Evolutionary conservation across 2,329 filamentous ascomycete genomes (phyloP).

Genomic region (Paracamarosporium sp.): DNA sequence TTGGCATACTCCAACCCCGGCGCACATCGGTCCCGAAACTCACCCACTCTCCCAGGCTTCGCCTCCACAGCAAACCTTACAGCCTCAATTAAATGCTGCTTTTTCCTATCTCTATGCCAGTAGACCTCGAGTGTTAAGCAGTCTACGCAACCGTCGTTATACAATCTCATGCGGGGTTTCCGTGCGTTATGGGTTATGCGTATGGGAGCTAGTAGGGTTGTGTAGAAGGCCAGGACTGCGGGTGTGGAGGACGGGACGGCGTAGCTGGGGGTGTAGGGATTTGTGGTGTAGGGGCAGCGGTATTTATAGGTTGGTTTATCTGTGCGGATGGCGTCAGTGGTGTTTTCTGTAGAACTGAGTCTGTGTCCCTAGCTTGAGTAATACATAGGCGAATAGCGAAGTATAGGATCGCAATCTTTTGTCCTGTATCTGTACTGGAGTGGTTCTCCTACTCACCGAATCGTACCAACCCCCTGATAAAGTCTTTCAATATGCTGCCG

Average conservation of each 20-base stretch:
- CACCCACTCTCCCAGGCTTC: neutral
- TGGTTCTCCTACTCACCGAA: neutral
- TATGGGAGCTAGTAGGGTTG: neutral
- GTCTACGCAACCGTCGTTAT: neutral
- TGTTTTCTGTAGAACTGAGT: neutral
- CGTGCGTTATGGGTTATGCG: neutral
- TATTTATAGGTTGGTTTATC: neutral
- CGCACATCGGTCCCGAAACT: neutral
- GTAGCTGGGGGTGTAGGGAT: neutral
- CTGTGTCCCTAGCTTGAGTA: neutral
- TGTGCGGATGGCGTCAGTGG: neutral
- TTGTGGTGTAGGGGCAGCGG: neutral
- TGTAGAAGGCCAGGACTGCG: neutral
- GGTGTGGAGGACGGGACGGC: neutral
- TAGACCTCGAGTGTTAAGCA: neutral
- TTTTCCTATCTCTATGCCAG: neutral
- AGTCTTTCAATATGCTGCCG: neutral
- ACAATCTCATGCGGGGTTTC: neutral
- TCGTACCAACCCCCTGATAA: neutral
- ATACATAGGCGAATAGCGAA: neutral
- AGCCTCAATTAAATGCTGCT: neutral
- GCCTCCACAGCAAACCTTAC: neutral
- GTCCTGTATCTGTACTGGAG: neutral
- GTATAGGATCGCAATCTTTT: neutral
- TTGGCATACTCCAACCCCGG: too few species aligned